Conservation (phyloP, 129 eudicot species). For the Centella asiatica region DNA sequence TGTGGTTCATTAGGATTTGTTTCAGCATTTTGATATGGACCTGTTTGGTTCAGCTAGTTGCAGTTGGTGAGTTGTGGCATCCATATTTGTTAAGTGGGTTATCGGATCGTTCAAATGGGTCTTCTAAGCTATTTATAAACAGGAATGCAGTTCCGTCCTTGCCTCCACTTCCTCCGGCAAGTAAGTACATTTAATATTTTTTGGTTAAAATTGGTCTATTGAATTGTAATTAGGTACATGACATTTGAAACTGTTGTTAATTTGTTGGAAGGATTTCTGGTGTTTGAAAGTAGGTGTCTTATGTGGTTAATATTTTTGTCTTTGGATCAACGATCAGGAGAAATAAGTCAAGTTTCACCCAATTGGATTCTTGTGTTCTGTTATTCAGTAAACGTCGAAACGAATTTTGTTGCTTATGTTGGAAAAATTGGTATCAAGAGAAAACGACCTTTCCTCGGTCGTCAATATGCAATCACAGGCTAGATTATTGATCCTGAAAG, state of each 20-base stretch:
- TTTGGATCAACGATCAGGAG: not conserved
- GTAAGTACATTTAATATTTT: constrained; percentile 40
- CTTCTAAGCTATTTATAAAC: constrained; percentile 20
- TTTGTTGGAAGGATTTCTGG: not conserved
- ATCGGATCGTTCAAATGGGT: constrained; percentile 28
- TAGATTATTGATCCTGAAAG: no score
- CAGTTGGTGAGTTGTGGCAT: constrained; percentile 76
- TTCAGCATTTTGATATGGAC: constrained; percentile 95
- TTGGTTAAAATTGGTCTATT: not conserved
- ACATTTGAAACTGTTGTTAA: not conserved
- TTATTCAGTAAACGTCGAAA: not conserved
- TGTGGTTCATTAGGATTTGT: constrained; percentile 87
- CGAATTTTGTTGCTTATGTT: not conserved
- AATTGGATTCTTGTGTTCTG: not conserved
- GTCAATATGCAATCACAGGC: not conserved
- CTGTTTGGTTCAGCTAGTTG: constrained; percentile 81
- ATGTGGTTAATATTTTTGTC: not conserved
- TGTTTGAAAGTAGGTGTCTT: not conserved
- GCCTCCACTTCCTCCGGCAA: constrained; percentile 54
- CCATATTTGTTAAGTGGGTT: constrained; percentile 52
- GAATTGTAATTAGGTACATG: not conserved
- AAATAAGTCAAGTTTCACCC: not conserved
- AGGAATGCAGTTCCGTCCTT: constrained; percentile 21
- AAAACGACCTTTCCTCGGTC: not conserved
- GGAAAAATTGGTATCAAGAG: not conserved